These are phyloP conservation scores for Pseudogymnoascus sp. DNA, from an alignment of 2,329 filamentous ascomycete genomes.

Conservation along the genomic window DNA sequence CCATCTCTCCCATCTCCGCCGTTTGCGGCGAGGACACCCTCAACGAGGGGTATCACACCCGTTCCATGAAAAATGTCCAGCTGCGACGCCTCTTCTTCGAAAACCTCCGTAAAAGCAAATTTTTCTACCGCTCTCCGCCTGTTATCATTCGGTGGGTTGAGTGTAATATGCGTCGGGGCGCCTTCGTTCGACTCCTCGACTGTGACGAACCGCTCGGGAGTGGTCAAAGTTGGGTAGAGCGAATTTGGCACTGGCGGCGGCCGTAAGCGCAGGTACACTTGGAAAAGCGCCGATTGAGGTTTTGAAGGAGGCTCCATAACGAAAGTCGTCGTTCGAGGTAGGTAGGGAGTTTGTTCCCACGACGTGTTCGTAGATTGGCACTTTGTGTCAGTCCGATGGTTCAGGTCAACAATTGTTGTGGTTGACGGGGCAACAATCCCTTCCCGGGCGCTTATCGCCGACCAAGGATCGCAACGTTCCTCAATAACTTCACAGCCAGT, in stretches of 20 bases:
- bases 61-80: constrained; percentile 79
- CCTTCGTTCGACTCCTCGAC: constrained; percentile 54
- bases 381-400: not conserved
- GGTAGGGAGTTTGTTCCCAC: not conserved
- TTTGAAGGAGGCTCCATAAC: constrained; percentile 36
- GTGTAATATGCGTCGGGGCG: constrained; percentile 61
- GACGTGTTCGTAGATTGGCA: not conserved
- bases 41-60: constrained; percentile 64
- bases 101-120: constrained; percentile 90
- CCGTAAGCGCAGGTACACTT: constrained; percentile 81
- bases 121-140: constrained; percentile 83
- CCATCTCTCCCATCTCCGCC: constrained; percentile 79
- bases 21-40: constrained; percentile 67
- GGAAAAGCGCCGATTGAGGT: constrained; percentile 59
- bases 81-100: constrained; percentile 78
- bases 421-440: not conserved
- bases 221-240: constrained; percentile 30
- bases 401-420: not conserved
- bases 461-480: not conserved
- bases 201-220: constrained; percentile 63
- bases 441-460: not conserved
- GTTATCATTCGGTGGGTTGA: constrained; percentile 74
- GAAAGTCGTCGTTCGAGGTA: not conserved
- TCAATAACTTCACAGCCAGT: not conserved
- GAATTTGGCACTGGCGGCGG: constrained; percentile 44